phyloP scores from a whole-genome alignment of 225 moss, liverwort and hornwort species.

The Polytrichum formosum region DNA sequence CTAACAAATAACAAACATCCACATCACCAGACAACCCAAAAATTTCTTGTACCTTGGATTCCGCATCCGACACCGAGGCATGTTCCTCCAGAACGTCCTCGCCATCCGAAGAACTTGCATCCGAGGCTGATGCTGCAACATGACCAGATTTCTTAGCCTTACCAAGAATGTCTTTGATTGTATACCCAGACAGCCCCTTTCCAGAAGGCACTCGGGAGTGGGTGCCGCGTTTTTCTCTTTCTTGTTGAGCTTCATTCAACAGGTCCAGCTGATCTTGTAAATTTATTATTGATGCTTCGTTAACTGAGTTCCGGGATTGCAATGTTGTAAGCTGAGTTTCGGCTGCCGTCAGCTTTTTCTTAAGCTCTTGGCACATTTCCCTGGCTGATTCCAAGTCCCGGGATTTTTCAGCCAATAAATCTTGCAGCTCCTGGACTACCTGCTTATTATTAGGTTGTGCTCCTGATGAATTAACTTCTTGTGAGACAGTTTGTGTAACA shows the following conservation, averaged over 20 bases:
- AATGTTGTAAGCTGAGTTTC: constrained; percentile 20
- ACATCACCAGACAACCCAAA: neutral
- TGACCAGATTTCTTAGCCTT: constrained; percentile 11
- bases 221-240: constrained; percentile 16
- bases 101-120: constrained; percentile 48
- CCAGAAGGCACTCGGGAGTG: constrained; percentile 15
- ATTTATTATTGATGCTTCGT: constrained; percentile 21
- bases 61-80: constrained; percentile 58
- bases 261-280: constrained; percentile 49
- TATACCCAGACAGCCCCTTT: constrained; percentile 17
- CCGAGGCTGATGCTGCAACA: constrained; percentile 14
- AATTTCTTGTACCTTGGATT: constrained; percentile 35
- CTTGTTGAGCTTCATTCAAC: constrained; percentile 32
- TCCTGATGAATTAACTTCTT: constrained; percentile 12
- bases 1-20: neutral
- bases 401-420: constrained; percentile 4
- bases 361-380: constrained; percentile 11
- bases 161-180: constrained; percentile 23
- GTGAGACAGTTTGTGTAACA: constrained; percentile 10
- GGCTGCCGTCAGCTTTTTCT: constrained; percentile 16
- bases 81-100: constrained; percentile 27
- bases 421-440: constrained; percentile 12
- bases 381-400: constrained; percentile 16
- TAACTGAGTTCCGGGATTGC: constrained; percentile 16
- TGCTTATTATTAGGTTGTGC: neutral